phyloP scores from a whole-genome alignment of 768 basidiomycete genomes.

The Coprinopsis cinerea region DNA sequence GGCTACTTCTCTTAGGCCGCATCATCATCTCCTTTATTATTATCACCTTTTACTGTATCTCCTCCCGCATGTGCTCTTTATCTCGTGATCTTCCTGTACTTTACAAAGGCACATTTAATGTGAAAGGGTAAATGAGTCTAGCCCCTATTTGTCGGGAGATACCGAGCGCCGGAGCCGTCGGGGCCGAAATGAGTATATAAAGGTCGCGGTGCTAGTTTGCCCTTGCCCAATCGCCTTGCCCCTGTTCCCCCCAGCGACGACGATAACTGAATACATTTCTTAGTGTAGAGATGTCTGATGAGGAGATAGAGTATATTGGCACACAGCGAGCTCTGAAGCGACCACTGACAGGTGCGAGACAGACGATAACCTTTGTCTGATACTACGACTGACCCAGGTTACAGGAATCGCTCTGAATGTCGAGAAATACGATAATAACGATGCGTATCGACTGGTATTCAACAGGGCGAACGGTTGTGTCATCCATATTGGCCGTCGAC shows the following conservation, averaged over 20 bases:
- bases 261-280: conserved; percentile 2
- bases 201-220: not conserved
- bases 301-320: conserved; percentile 59
- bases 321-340: conserved; percentile 21
- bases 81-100: too few species aligned
- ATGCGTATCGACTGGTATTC: conserved; percentile 45
- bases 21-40: too few species aligned
- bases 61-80: too few species aligned
- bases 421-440: conserved; percentile 42
- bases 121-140: too few species aligned
- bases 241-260: not conserved
- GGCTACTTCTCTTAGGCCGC: too few species aligned
- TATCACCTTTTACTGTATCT: too few species aligned
- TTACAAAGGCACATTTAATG: too few species aligned
- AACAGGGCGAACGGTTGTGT: conserved; percentile 41
- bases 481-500: conserved; percentile 65
- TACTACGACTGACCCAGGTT: conserved; percentile 8
- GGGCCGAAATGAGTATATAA: conserved; percentile 7
- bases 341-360: conserved; percentile 38
- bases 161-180: not conserved
- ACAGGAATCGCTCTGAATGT: conserved; percentile 57
- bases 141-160: too few species aligned
- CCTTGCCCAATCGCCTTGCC: conserved; percentile 3
- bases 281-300: conserved; percentile 34
- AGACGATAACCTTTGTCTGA: too few species aligned